Evolutionary conservation across 2,329 filamentous ascomycete species (phyloP).

Genomic region (Monosporascus sp.): DNA sequence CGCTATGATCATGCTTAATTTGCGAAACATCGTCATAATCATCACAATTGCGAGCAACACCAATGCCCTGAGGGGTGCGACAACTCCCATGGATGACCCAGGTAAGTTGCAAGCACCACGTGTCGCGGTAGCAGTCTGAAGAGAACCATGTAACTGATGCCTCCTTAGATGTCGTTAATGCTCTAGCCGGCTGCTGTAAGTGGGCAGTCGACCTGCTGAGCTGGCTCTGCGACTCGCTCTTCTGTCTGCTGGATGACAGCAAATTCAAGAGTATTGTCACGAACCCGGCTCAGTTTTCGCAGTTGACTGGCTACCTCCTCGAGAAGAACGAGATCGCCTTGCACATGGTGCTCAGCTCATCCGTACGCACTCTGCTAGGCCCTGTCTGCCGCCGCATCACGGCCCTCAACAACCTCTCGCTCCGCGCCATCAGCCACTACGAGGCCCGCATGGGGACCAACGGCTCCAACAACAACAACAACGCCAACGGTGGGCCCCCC

Average conservation of each 20-base stretch:
- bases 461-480: slow-evolving; percentile 34
- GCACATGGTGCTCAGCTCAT: slow-evolving; percentile 65
- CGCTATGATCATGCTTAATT: slow-evolving; percentile 67
- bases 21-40: slow-evolving; percentile 65
- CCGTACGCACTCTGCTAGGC: slow-evolving; percentile 66
- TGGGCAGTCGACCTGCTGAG: slow-evolving; percentile 71
- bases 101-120: slow-evolving; percentile 31
- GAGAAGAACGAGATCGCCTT: slow-evolving; percentile 52
- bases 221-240: slow-evolving; percentile 56
- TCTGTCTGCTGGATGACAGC: slow-evolving; percentile 47
- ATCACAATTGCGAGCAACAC: slow-evolving; percentile 58
- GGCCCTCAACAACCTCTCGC: slow-evolving; percentile 47
- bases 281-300: slow-evolving; percentile 37
- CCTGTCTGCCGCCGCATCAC: slow-evolving; percentile 60
- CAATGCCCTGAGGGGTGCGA: slow-evolving; percentile 47
- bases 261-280: slow-evolving; percentile 44
- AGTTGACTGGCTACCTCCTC: slow-evolving; percentile 47
- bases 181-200: slow-evolving; percentile 66
- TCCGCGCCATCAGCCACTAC: slow-evolving; percentile 45
- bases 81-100: slow-evolving; percentile 58
- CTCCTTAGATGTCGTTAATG: slow-evolving; percentile 60
- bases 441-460: slow-evolving; percentile 36
- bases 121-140: background rate
- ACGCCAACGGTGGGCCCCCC: slow-evolving; percentile 29
- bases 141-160: slow-evolving; percentile 7